Conservation (phyloP, 106 monocot species). For the Platanthera guangdongensis region DNA sequence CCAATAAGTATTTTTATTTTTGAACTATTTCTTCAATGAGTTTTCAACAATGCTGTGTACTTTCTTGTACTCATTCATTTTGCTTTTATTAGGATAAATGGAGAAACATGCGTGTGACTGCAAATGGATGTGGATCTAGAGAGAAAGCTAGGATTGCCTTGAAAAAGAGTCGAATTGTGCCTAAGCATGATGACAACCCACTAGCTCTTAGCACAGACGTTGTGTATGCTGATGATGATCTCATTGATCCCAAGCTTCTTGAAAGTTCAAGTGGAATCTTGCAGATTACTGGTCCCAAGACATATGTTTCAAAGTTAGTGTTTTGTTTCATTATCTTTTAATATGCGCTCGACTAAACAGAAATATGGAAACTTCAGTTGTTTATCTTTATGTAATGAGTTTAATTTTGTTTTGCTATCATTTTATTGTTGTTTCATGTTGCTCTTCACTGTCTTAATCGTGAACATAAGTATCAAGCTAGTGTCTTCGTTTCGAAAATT, state of each 20-base stretch:
- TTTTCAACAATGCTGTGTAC: not conserved
- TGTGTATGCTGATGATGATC: slow-evolving; percentile 18
- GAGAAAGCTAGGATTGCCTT: slow-evolving; percentile 41
- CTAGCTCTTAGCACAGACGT: slow-evolving; percentile 17
- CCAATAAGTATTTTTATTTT: not conserved
- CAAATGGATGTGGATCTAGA: slow-evolving; percentile 54
- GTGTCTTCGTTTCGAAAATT: not conserved
- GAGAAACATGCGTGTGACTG: slow-evolving; percentile 70
- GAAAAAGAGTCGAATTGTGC: slow-evolving; percentile 26
- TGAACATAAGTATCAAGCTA: not conserved
- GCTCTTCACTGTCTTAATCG: not conserved
- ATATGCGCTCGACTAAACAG: not conserved
- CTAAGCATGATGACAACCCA: slow-evolving; percentile 20
- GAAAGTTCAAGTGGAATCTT: slow-evolving; percentile 14
- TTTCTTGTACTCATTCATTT: not conserved
- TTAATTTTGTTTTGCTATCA: not conserved
- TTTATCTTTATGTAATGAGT: not conserved
- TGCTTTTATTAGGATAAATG: slow-evolving; percentile 58
- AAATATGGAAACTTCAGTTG: not conserved
- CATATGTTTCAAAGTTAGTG: slow-evolving; percentile 26
- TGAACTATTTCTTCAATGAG: not conserved
- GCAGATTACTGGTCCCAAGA: slow-evolving; percentile 17
- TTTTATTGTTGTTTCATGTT: not conserved
- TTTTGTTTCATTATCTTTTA: not conserved
- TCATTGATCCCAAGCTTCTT: slow-evolving; percentile 42